Percentiles rank a stretch among this genome's conserved stretches.
Conservation (phyloP, 371 early-diverging fungal species). For the Apophysomyces variabilis region DNA sequence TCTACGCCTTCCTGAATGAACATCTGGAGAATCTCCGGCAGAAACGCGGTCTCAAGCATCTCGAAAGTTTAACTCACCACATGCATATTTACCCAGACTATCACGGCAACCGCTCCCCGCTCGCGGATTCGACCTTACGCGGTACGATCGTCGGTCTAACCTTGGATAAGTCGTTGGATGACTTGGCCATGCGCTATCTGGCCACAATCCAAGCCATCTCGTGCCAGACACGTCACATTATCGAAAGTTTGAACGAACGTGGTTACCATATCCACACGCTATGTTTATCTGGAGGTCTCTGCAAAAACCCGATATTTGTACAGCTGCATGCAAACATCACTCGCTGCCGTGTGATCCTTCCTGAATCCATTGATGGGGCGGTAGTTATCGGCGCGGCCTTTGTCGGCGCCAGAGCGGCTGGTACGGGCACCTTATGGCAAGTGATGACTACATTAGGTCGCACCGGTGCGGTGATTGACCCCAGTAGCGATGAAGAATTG, state of each 20-base stretch:
- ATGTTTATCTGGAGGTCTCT: conserved; percentile 74
- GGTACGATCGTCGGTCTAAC: conserved; percentile 68
- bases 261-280: conserved; percentile 66
- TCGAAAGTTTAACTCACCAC: conserved; percentile 52
- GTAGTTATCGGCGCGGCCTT: conserved; percentile 77
- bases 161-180: conserved; percentile 58
- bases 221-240: conserved; percentile 66
- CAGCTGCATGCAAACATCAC: conserved; percentile 64
- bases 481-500: conserved; percentile 39
- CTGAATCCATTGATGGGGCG: conserved; percentile 64
- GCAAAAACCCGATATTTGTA: conserved; percentile 67
- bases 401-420: conserved; percentile 66
- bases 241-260: conserved; percentile 53
- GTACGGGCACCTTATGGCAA: conserved; percentile 48
- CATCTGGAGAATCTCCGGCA: conserved; percentile 39
- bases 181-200: conserved; percentile 64
- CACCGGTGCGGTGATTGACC: conserved; percentile 57
- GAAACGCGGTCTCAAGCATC: conserved; percentile 27
- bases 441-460: conserved; percentile 63
- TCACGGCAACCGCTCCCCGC: conserved; percentile 80
- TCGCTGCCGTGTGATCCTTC: conserved; percentile 59
- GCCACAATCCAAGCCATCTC: conserved; percentile 70
- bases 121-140: conserved; percentile 69
- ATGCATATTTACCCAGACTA: conserved; percentile 77
- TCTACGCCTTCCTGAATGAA: conserved; percentile 58